Conservation (phyloP, 2,329 filamentous ascomycete genomes). For the Tolypocladium endophyticum region DNA sequence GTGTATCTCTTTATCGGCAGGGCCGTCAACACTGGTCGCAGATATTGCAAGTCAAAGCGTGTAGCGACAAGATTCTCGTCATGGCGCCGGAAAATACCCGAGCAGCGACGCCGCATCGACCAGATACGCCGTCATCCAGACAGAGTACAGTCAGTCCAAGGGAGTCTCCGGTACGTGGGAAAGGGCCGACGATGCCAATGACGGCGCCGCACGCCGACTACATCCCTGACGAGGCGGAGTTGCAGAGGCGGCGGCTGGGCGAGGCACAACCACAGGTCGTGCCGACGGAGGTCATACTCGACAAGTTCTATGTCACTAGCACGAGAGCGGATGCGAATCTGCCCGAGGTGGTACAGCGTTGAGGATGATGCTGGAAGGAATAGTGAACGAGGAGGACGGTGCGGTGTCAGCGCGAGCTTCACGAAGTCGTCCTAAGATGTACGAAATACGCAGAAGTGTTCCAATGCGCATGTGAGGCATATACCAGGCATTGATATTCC, state of each 20-base stretch:
- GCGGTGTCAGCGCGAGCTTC: background rate
- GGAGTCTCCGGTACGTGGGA: background rate
- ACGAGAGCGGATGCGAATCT: background rate
- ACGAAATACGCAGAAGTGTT: too few relatives aligned
- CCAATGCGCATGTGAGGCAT: too few relatives aligned
- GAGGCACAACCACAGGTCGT: slow-evolving; percentile 10
- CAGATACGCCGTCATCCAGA: background rate
- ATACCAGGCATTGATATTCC: too few relatives aligned
- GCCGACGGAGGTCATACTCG: slow-evolving; percentile 7
- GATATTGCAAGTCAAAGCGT: background rate
- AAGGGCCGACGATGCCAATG: background rate
- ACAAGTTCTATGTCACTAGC: background rate
- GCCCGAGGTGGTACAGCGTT: too few relatives aligned
- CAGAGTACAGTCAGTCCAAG: background rate
- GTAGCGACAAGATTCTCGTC: background rate
- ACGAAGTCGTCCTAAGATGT: too few relatives aligned
- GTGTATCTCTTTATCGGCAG: background rate
- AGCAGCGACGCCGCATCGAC: background rate
- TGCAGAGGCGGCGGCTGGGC: slow-evolving; percentile 7
- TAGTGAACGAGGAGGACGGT: background rate
- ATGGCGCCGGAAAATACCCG: background rate
- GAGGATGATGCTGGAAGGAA: background rate
- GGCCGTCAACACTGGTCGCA: background rate
- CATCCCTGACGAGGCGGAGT: slow-evolving; percentile 9
- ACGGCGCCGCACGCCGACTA: slow-evolving; percentile 8